phyloP scores from a whole-genome alignment of 2,329 filamentous ascomycete species.

The Fusarium scirpi region DNA sequence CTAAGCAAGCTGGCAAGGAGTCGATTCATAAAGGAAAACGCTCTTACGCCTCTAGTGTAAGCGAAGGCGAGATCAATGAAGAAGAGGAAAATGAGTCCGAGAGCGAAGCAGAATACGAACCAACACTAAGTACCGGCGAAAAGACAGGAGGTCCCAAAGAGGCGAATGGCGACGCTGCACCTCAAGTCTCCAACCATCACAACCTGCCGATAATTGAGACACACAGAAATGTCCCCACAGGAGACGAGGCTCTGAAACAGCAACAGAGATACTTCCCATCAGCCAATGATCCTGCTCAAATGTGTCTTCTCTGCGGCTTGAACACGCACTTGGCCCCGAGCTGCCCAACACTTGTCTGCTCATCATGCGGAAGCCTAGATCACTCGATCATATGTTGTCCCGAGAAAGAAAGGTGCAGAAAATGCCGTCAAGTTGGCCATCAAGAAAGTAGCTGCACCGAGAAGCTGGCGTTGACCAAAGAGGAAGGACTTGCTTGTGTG shows the following conservation, averaged over 20 bases:
- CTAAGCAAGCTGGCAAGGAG: slow-evolving; percentile 13
- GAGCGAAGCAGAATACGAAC: slow-evolving; percentile 47
- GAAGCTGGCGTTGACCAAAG: slow-evolving; percentile 64
- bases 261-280: slow-evolving; percentile 66
- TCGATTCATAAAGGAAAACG: slow-evolving; percentile 25
- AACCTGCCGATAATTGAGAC: slow-evolving; percentile 27
- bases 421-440: slow-evolving; percentile 75
- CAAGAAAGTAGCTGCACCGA: slow-evolving; percentile 63
- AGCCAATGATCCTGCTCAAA: slow-evolving; percentile 54
- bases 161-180: slow-evolving; percentile 24
- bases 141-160: slow-evolving; percentile 9
- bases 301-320: slow-evolving; percentile 66
- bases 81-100: slow-evolving; percentile 37
- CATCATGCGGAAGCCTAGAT: slow-evolving; percentile 58
- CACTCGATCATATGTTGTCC: slow-evolving; percentile 67
- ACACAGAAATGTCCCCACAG: slow-evolving; percentile 43
- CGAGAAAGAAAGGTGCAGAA: slow-evolving; percentile 62
- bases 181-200: slow-evolving; percentile 7
- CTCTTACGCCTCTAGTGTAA: slow-evolving; percentile 38
- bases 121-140: slow-evolving; percentile 31
- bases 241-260: slow-evolving; percentile 53
- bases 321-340: slow-evolving; percentile 58
- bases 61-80: slow-evolving; percentile 32
- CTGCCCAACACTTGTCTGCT: slow-evolving; percentile 63
- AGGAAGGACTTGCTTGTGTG: slow-evolving; percentile 69